phyloP scores from a whole-genome alignment of 495 filamentous ascomycete species.

The Aspergillus olivimuriae region DNA sequence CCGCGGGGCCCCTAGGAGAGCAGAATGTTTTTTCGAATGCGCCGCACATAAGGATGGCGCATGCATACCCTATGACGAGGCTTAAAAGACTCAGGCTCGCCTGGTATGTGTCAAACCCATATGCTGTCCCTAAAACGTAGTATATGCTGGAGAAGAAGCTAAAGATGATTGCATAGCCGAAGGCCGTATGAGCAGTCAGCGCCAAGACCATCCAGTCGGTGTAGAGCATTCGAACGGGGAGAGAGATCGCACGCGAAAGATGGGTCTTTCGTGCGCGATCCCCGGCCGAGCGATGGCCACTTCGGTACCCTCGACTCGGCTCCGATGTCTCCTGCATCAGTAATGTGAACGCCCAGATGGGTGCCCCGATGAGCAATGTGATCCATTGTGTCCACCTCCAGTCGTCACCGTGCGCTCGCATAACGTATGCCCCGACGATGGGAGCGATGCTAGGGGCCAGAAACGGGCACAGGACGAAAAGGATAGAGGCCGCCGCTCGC shows the following conservation, averaged over 20 bases:
- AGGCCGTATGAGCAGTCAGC: constrained; percentile 4
- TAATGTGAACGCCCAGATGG: background rate
- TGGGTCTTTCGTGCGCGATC: background rate
- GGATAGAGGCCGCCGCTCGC: background rate
- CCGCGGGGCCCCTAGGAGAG: background rate
- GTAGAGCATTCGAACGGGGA: constrained; percentile 1
- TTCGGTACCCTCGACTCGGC: background rate
- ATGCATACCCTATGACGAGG: constrained; percentile 3
- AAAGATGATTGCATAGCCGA: constrained; percentile 5
- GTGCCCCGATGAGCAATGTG: background rate
- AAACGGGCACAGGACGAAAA: constrained; percentile 4
- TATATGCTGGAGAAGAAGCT: constrained; percentile 3
- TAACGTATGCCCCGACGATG: constrained; percentile 4
- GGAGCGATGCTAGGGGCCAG: constrained; percentile 2
- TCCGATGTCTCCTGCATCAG: constrained; percentile 4
- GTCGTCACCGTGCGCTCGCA: background rate
- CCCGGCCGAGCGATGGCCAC: background rate
- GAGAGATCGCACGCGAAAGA: background rate
- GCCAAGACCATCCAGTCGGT: constrained; percentile 1
- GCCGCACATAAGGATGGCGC: background rate
- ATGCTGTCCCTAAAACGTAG: background rate
- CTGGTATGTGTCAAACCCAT: background rate
- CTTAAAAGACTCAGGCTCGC: constrained; percentile 1
- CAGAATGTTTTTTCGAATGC: constrained; percentile 1
- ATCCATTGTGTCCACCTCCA: constrained; percentile 7